Conservation (phyloP, 768 basidiomycete genomes). For the Leccinum truebloodii region DNA sequence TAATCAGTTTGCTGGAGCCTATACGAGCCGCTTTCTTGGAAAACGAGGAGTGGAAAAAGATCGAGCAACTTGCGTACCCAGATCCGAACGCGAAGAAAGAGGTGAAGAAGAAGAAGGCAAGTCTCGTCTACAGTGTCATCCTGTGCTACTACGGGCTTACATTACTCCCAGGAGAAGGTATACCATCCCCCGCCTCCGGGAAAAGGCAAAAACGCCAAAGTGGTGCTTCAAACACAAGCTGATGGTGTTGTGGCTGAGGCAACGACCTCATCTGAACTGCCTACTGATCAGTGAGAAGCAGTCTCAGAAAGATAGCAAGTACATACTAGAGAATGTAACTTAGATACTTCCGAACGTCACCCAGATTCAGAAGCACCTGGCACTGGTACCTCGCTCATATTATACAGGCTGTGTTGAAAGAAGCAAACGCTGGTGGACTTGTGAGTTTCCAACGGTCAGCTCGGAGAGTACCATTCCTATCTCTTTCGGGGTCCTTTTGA, state of each 20-base stretch:
- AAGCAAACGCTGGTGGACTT: too few species aligned
- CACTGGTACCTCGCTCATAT: too few species aligned
- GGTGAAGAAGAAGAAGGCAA: constrained; percentile 62
- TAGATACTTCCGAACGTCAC: too few species aligned
- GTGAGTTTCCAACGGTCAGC: too few species aligned
- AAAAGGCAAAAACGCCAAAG: constrained; percentile 57
- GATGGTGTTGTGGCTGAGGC: neutral
- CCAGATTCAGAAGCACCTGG: too few species aligned
- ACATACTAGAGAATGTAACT: neutral
- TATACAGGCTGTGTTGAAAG: too few species aligned
- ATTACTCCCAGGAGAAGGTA: constrained; percentile 61
- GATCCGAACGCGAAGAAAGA: constrained; percentile 63
- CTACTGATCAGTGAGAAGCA: neutral
- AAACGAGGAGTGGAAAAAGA: constrained; percentile 77
- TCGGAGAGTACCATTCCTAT: too few species aligned
- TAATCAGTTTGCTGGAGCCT: constrained; percentile 75
- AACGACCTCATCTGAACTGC: neutral
- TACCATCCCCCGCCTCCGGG: constrained; percentile 86
- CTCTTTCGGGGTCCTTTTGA: too few species aligned
- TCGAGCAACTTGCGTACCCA: constrained; percentile 84
- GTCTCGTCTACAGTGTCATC: neutral
- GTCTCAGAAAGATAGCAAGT: neutral
- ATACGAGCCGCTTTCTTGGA: constrained; percentile 76
- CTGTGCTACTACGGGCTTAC: neutral
- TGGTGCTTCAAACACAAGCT: neutral